Base-by-base conservation (phyloP, 2,329 filamentous ascomycete species). In the Chaetomium sp. region DNA sequence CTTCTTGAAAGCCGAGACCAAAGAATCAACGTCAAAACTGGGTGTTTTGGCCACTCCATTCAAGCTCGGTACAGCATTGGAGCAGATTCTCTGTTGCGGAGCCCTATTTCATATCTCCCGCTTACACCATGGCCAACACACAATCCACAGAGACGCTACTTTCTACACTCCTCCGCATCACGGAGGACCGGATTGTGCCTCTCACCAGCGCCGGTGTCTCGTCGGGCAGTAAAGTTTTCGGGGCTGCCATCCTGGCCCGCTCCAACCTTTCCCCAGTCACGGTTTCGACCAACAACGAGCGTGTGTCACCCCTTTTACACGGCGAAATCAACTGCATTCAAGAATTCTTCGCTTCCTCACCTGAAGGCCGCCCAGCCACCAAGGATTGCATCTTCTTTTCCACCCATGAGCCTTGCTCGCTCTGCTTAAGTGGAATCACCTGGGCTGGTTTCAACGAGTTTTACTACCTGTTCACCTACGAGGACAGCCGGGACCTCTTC, bases 251-350 rank as follows among this genome's bases (percentile, higher is more conserved):
- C 57, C 70, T 82, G 4, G 69, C 71, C 6, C 72, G 74, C 1
- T 48, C 66, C 2, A 65, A 64, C 12, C 73, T 82, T 5, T 45
- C 61, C 0, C 70, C 76, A 2, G 66, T 78, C 11, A 79, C 76
- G 0, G 74, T 79, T 5, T 73, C 79, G 8, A 82, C 78, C 46
- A 83, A 83, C 70, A 76, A 82, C 66, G 79, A 82, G 65, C 72
- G 72, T 9, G 66, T 65, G 1, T 82, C 79, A 4, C 80, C 80
- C 1, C 71, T 82, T 4, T 71, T 82, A 7, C 80, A 82, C 65
- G 80, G 79, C 58, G 80, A 83, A 61, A 80, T 82, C 66, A 79
- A 81, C 66, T 82, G 79, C 71, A 81, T 83, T 67, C 79, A 81
- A 62, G 68, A 75, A 36, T 82, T 82, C 70, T 82, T 80, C 68